Evolutionary conservation across 768 basidiomycete genomes (phyloP).

Genomic region (Leucosporidium yakuticum): DNA sequence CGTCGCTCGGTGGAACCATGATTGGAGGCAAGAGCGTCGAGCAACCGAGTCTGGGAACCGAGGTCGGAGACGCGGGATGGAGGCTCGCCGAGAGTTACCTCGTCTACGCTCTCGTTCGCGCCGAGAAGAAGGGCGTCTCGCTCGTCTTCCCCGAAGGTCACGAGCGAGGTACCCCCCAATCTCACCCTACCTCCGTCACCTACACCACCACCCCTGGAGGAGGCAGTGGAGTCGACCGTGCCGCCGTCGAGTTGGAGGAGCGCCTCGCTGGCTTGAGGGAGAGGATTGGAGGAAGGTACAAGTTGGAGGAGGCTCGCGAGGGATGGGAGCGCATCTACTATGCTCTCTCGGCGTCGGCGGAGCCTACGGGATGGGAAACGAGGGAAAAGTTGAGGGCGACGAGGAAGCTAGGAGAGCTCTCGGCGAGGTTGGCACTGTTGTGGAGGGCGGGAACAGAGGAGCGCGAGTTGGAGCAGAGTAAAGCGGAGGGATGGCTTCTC

Average conservation of each 20-base stretch:
- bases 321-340: conserved; percentile 34
- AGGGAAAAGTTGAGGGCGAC: conserved; percentile 25
- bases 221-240: conserved; percentile 26
- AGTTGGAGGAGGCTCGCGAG: conserved; percentile 26
- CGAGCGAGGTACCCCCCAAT: too few relatives aligned
- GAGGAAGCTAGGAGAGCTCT: conserved; percentile 31
- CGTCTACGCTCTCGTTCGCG: conserved; percentile 16
- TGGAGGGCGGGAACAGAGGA: conserved; percentile 19
- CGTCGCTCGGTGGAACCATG: conserved; percentile 8
- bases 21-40: conserved; percentile 4
- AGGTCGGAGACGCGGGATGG: conserved; percentile 26
- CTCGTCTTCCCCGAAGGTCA: background rate
- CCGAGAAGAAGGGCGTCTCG: conserved; percentile 13
- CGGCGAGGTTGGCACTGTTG: conserved; percentile 19
- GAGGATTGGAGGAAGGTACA: conserved; percentile 26
- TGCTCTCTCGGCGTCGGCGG: conserved; percentile 10
- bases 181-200: conserved; percentile 4
- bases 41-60: background rate
- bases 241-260: conserved; percentile 34
- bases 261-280: conserved; percentile 34
- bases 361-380: conserved; percentile 18
- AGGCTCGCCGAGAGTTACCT: conserved; percentile 31
- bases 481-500: conserved; percentile 23
- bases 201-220: conserved; percentile 1
- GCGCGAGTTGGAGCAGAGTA: conserved; percentile 7